Evolutionary conservation across 192 early-diverging fungal species (phyloP).

Genomic region (Coemansia pectinata): DNA sequence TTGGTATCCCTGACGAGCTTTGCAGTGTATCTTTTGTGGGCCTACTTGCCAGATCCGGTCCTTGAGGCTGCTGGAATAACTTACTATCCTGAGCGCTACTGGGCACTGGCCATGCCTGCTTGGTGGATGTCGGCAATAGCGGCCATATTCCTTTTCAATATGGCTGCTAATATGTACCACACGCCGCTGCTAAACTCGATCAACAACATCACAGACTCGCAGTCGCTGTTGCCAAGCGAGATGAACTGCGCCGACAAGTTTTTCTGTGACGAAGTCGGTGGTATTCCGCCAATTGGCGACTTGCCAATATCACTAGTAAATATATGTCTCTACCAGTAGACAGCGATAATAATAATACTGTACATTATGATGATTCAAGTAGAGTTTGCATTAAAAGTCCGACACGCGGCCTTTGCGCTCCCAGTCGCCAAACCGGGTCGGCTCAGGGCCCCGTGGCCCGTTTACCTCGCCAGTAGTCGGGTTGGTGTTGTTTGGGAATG

Average conservation of each 20-base stretch:
- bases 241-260: slow-evolving; percentile 23
- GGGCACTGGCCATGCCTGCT: slow-evolving; percentile 80
- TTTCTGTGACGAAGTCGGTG: slow-evolving; percentile 39
- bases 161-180: slow-evolving; percentile 75
- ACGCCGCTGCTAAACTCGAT: slow-evolving; percentile 75
- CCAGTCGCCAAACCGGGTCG: slow-evolving; percentile 83
- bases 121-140: slow-evolving; percentile 74
- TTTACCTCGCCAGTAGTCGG: slow-evolving; percentile 70
- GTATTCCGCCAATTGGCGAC: slow-evolving; percentile 49
- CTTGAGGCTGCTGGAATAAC: slow-evolving; percentile 72
- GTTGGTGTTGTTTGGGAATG: slow-evolving; percentile 68
- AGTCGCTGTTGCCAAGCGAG: slow-evolving; percentile 19
- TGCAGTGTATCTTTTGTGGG: slow-evolving; percentile 80
- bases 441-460: slow-evolving; percentile 76
- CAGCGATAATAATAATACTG: neutral
- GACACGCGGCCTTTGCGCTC: slow-evolving; percentile 75
- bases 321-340: slow-evolving; percentile 65
- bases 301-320: slow-evolving; percentile 68
- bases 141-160: slow-evolving; percentile 73
- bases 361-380: neutral
- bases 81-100: slow-evolving; percentile 85
- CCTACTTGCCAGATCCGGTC: slow-evolving; percentile 76
- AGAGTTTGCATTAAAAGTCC: slow-evolving; percentile 57
- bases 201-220: slow-evolving; percentile 70
- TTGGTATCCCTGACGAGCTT: slow-evolving; percentile 74